Percentiles rank a stretch among this genome's conserved stretches.
phyloP scores from a whole-genome alignment of 345 rosid species.

The Barbarea vulgaris region DNA sequence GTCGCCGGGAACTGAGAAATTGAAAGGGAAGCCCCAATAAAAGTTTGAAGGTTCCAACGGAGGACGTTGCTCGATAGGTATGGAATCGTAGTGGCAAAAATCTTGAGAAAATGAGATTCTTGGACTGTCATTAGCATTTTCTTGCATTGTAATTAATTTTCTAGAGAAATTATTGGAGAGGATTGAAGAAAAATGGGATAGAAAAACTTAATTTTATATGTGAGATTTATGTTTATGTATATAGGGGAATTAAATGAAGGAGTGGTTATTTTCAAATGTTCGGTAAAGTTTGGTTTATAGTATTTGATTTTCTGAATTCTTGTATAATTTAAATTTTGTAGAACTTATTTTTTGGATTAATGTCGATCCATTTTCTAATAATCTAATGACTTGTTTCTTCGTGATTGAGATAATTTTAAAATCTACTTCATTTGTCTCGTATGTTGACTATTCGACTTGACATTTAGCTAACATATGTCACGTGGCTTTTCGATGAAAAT shows the following conservation, averaged over 20 bases:
- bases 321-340: no score
- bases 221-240: neutral
- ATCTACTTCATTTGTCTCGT: no score
- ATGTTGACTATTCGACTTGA: no score
- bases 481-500: no score
- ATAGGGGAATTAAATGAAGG: slow-evolving; percentile 12
- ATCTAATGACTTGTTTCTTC: no score
- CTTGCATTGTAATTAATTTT: slow-evolving; percentile 45
- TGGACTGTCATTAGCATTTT: slow-evolving; percentile 50
- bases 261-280: slow-evolving; percentile 27
- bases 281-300: slow-evolving; percentile 1
- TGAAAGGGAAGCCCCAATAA: slow-evolving; percentile 44
- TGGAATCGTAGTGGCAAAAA: slow-evolving; percentile 45
- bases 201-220: neutral
- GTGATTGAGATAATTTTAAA: no score
- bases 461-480: no score
- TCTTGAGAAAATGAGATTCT: slow-evolving; percentile 76
- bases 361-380: no score
- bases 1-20: slow-evolving; percentile 28
- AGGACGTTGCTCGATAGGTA: slow-evolving; percentile 55
- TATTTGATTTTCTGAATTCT: neutral
- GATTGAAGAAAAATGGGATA: neutral
- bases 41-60: slow-evolving; percentile 36
- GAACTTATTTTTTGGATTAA: no score
- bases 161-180: neutral